Evolutionary conservation across 208 protist species (phyloP).

Genomic region (Naegleria lovaniensis): DNA sequence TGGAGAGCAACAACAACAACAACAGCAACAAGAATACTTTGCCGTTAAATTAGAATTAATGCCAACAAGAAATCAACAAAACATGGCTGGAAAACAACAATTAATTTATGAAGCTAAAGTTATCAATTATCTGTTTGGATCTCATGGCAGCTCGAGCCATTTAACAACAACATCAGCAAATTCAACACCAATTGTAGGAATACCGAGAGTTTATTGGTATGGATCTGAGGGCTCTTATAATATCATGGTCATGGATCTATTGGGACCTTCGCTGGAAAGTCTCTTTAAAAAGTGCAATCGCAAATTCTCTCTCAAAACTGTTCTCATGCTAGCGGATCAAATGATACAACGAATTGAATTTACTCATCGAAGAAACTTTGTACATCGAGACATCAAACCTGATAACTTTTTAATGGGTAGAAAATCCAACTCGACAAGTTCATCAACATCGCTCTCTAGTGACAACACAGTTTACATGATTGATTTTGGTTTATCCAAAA

Average conservation of each 20-base stretch:
- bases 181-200: slow-evolving; percentile 61
- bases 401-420: slow-evolving; percentile 16
- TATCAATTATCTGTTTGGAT: background rate
- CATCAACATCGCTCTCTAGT: background rate
- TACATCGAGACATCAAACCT: slow-evolving; percentile 6
- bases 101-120: slow-evolving; percentile 6
- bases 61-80: background rate
- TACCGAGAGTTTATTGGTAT: slow-evolving; percentile 88
- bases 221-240: slow-evolving; percentile 92
- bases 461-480: slow-evolving; percentile 14
- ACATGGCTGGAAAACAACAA: slow-evolving; percentile 3
- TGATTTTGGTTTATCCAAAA: slow-evolving; percentile 32
- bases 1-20: background rate
- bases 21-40: background rate
- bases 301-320: slow-evolving; percentile 78
- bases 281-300: slow-evolving; percentile 67
- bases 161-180: background rate
- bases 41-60: background rate
- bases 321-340: slow-evolving; percentile 78
- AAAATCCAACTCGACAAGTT: background rate
- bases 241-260: slow-evolving; percentile 79
- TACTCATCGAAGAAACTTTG: background rate
- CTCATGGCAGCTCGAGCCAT: background rate
- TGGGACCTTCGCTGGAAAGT: slow-evolving; percentile 78
- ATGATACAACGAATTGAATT: slow-evolving; percentile 21